Conservation (phyloP, 1,284 basidiomycete species). For the Sanghuangporus weigelae region DNA sequence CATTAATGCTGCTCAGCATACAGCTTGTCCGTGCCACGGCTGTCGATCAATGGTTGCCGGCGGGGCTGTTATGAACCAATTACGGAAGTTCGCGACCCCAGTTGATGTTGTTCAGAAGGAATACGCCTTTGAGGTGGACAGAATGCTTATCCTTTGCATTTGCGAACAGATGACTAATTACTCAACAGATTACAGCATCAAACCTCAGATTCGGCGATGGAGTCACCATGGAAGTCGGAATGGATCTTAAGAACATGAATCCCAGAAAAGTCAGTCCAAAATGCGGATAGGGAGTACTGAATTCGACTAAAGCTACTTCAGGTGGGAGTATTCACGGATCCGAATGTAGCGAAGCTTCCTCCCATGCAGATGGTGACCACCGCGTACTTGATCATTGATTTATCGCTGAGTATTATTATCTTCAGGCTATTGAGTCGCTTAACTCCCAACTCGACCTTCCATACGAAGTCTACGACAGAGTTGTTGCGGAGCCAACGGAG, state of each 20-base stretch:
- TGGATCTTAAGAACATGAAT: slow-evolving; percentile 90
- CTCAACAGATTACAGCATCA: slow-evolving; percentile 75
- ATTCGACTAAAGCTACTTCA: slow-evolving; percentile 33
- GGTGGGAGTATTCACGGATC: slow-evolving; percentile 94
- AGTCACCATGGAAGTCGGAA: slow-evolving; percentile 87
- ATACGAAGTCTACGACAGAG: slow-evolving; percentile 82
- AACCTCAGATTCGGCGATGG: slow-evolving; percentile 88
- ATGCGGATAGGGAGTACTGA: background rate
- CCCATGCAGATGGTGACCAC: slow-evolving; percentile 71
- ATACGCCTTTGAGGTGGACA: slow-evolving; percentile 87
- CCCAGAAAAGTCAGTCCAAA: slow-evolving; percentile 59
- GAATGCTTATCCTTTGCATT: slow-evolving; percentile 15
- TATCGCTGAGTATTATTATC: slow-evolving; percentile 6
- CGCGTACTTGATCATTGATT: slow-evolving; percentile 1
- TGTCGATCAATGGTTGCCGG: slow-evolving; percentile 39
- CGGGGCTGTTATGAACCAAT: slow-evolving; percentile 46
- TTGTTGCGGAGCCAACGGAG: slow-evolving; percentile 90
- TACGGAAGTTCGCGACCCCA: slow-evolving; percentile 81
- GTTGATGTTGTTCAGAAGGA: slow-evolving; percentile 77
- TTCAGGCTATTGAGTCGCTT: slow-evolving; percentile 72
- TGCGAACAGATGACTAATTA: background rate
- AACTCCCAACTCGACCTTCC: slow-evolving; percentile 67
- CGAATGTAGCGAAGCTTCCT: slow-evolving; percentile 74
- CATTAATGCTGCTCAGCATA: slow-evolving; percentile 51
- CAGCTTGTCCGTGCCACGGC: slow-evolving; percentile 73